Evolutionary conservation across 2,329 filamentous ascomycete species (phyloP).

Genomic region (Cladosporium sp.): DNA sequence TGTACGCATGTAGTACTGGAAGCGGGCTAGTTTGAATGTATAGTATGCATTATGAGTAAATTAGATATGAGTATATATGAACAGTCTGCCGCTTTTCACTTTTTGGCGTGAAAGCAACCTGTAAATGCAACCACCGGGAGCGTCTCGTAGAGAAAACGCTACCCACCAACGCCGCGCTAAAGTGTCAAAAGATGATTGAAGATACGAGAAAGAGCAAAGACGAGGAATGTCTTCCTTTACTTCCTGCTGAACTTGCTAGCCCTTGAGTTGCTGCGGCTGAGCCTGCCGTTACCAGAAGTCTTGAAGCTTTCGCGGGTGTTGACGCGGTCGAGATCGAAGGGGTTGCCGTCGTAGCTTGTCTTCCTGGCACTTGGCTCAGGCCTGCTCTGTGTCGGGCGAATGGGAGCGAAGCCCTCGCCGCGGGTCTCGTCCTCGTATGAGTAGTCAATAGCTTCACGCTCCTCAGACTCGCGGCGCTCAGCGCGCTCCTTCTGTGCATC

Average conservation of each 20-base stretch:
- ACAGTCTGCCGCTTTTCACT: not conserved
- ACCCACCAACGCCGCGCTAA: not conserved
- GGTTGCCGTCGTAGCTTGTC: conserved; percentile 37
- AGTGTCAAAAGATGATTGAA: not conserved
- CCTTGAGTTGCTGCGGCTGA: conserved; percentile 12
- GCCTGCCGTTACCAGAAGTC: conserved; percentile 2
- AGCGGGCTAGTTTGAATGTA: not conserved
- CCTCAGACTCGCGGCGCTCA: conserved; percentile 28
- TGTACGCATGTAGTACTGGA: not conserved
- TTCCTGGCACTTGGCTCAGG: conserved; percentile 25
- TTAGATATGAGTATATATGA: not conserved
- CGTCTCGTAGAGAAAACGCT: not conserved
- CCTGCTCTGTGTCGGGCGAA: conserved; percentile 17
- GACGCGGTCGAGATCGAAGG: conserved; percentile 47
- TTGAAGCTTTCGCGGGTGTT: conserved; percentile 45
- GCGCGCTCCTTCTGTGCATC: conserved; percentile 21
- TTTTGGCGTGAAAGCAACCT: not conserved
- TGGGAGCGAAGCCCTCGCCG: conserved; percentile 22
- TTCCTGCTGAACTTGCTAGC: conserved; percentile 9
- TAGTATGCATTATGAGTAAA: not conserved
- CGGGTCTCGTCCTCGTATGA: conserved; percentile 20
- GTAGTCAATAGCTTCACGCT: conserved; percentile 28
- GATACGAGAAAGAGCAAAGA: not conserved
- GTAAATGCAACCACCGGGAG: not conserved
- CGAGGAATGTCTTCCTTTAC: not conserved